Conservation (phyloP, 192 early-diverging fungal genomes). For the Coemansia sp. region DNA sequence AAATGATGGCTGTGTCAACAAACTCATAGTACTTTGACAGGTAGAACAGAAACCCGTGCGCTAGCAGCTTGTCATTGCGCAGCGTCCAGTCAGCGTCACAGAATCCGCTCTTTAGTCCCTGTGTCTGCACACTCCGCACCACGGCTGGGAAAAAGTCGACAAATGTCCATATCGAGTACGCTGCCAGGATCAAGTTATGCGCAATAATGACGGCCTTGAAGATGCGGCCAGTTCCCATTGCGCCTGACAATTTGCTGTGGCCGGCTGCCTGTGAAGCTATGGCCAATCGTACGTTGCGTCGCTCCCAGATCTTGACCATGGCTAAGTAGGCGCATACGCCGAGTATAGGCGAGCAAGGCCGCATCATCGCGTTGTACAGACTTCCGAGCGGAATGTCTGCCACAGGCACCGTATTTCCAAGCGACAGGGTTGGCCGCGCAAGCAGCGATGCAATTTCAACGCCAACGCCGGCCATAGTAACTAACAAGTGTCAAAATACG, state of each 20-base stretch:
- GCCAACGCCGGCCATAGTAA: background rate
- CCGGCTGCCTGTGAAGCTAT: background rate
- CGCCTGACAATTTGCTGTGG: background rate
- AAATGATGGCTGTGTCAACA: slow-evolving; percentile 81
- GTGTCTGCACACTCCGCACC: slow-evolving; percentile 53
- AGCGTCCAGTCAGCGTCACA: slow-evolving; percentile 63
- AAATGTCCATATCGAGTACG: slow-evolving; percentile 76
- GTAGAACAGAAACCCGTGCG: slow-evolving; percentile 83
- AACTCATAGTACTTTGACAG: slow-evolving; percentile 88
- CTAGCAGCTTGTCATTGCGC: slow-evolving; percentile 66
- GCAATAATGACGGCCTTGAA: slow-evolving; percentile 76
- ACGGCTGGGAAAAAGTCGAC: slow-evolving; percentile 58
- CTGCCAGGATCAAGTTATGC: slow-evolving; percentile 68
- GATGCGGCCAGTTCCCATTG: slow-evolving; percentile 4
- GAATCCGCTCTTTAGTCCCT: slow-evolving; percentile 60
- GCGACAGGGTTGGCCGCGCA: background rate
- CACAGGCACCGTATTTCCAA: slow-evolving; percentile 1
- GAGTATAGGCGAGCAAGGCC: slow-evolving; percentile 59
- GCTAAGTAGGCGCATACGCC: slow-evolving; percentile 34
- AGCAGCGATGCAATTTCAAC: background rate
- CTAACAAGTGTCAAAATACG: background rate
- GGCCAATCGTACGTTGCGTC: slow-evolving; percentile 9
- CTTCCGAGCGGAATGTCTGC: slow-evolving; percentile 60
- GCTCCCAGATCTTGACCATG: slow-evolving; percentile 21
- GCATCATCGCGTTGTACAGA: slow-evolving; percentile 64